Base-by-base conservation (phyloP, 2,329 filamentous ascomycete genomes). In the Exophiala sp. region DNA sequence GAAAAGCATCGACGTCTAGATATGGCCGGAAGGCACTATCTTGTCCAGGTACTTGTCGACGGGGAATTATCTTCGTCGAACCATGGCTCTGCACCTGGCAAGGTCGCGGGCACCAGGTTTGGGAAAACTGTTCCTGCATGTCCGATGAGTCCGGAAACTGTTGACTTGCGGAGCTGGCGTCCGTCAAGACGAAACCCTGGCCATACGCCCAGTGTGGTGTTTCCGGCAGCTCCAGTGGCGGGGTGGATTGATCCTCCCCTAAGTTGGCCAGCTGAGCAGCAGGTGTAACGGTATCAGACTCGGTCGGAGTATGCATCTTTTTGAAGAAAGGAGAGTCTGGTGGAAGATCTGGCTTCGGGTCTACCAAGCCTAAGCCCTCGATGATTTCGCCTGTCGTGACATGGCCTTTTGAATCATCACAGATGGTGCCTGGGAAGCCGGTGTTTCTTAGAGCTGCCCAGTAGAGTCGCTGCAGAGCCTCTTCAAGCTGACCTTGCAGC, bases 401-500 rank as follows among this genome's bases (percentile, higher is more conserved):
- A 19, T 7, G 9, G 14, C 50, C 50, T 7, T 21, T 48, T 0
- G 43, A 47, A 27, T 56, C 50, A 41, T 50, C 41, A 2, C 42
- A 50, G 11, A 50, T 37, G 9, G 39, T 16, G 18, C 53, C 53
- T 9, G 53, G 53, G 35, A 56, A 56, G 7, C 43, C 46, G 2
- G 32, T 43, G 10, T 30, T 37, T 14, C 27, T 19, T 23, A 43
- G 46, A 41, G 46, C 50, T 18, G 53, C 53, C 46, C 50, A 50
- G 29, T 50, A 56, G 3, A 56, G 34, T 10, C 19, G 38, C 22
- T 56, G 53, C 4, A 56, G 24, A 29, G 53, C 53, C 4, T 43
- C 29, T 10, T 56, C 53, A 5, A 50, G 42, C 10, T 27, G 24
- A 16, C 49, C 46, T 30, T 46, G 50, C 50, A 56, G 53, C 18